Percentiles rank a stretch among this genome's conserved stretches.
Conservation (phyloP, 225 moss, liverwort and hornwort genomes). For the Ulota crispa region DNA sequence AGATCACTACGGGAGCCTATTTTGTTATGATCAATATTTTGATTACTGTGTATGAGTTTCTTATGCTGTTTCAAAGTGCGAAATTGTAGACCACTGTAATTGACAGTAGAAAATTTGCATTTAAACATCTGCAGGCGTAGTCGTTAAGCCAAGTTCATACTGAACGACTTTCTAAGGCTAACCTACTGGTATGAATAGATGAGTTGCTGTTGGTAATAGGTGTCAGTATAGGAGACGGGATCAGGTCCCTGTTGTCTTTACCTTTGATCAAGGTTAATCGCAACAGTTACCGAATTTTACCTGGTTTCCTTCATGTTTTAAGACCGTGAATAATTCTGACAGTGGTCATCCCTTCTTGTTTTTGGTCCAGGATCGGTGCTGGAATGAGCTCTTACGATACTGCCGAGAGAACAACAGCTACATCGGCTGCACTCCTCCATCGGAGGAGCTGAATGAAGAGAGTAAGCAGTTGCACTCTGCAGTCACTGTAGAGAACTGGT, state of each 20-base stretch:
- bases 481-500: constrained; percentile 49
- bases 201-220: not conserved
- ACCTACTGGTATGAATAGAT: not conserved
- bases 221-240: not conserved
- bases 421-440: constrained; percentile 54
- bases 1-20: not conserved
- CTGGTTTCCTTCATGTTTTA: not conserved
- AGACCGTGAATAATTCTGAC: constrained; percentile 5
- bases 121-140: not conserved
- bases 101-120: not conserved
- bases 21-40: not conserved
- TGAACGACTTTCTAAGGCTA: not conserved
- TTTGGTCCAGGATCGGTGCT: constrained; percentile 53
- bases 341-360: not conserved
- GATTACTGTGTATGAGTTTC: not conserved
- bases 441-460: constrained; percentile 46
- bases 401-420: constrained; percentile 58
- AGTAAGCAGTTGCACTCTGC: constrained; percentile 47
- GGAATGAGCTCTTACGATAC: constrained; percentile 62
- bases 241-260: not conserved
- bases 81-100: not conserved
- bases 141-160: not conserved
- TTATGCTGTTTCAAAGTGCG: not conserved
- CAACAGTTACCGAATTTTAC: not conserved
- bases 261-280: not conserved